Base-by-base conservation (phyloP, 306 rosid genomes). In the Spatholobus suberectus region DNA sequence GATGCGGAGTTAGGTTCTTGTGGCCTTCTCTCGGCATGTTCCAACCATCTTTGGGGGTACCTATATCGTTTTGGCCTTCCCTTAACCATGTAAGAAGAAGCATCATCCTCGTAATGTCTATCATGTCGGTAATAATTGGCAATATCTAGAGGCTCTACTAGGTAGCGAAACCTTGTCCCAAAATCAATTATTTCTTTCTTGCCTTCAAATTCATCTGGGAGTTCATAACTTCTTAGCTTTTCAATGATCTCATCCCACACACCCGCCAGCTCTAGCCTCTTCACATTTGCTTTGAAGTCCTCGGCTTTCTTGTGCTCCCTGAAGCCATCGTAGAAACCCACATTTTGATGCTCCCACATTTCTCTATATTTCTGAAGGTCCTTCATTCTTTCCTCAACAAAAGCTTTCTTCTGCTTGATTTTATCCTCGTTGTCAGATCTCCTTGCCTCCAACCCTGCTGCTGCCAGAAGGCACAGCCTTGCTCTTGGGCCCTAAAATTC, bases 91-190 rank as follows among this genome's bases (percentile, higher is more conserved):
- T 95, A 95, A 9, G 91, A 29, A 17, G 90, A 88, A 3, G 87
- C 32, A 15, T 88, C 89, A 0, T 86, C 49, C 55, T 87, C 94
- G 10, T 79, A 88, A 5, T 90, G 54, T 88, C 83, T 90, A 0
- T 23, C 46, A 35, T 91, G 97, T 20, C 98, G 55, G 12, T 95
- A 95, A 58, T 87, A 95, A 81, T 95, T 93, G 9, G 97, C 92
- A 14, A 94, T 71, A 46, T 91, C 97, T 1, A 94, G 82, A 51
- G 98, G 97, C 84, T 94, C 98, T 35, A 86, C 81, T 8, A 90
- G 73, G 29, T 70, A 49, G 10, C 97, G 86, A 47, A 61, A 89
- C 71, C 27, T 5, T 1, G 94, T 94, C 35, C 91, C 94, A 1
- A 86, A 81, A 0, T 41, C 6, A 12, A 90, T 5, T 92, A 92